Evolutionary conservation across 2,329 filamentous ascomycete species (phyloP), one percentile per base, ranked within the genome.

Genomic region (Ceratocystis variospora): DNA sequence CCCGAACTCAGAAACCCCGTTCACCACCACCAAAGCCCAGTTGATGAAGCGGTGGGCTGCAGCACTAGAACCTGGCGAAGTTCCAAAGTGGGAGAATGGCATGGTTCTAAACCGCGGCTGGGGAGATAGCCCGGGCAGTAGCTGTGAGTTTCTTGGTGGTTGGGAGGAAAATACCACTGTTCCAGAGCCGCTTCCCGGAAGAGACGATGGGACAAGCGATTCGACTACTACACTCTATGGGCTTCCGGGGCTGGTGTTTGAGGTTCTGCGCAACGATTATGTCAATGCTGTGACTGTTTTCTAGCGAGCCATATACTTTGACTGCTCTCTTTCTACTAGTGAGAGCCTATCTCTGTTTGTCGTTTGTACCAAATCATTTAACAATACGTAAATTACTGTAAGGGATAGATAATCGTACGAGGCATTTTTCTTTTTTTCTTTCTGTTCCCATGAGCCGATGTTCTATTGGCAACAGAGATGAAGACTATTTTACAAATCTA

Each of bases 51-150:
- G 85, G 62, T 96, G 90, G 88, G 83, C 83, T 70, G 79, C 80
- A 3, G 83, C 81, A 2, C 89, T 89, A 70, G 76, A 81, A 1
- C 84, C 79, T 17, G 77, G 77, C 55, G 79, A 79, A 3, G 77
- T 78, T 1, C 79, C 77, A 68, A 76, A 79, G 68, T 78, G 79
- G 46, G 83, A 87, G 71, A 77, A 84, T 50, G 84, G 84, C n/a
- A 96, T 96, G 91, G 89, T 94, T 6, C 78, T 96, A 50, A 96
- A 96, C 73, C 81, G 92, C 64, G 92, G 90, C 41, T 95, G 90
- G 89, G 90, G 90, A 25, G 90, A 95, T 71, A 96, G 89, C 70
- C 91, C 92, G 0, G 90, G 91, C 28, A 95, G 89, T 73, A 96
- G 90, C 73, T 89, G 89, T 70, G 91, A 96, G 75, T 82, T 91